A percentile compares a stretch with the other conserved stretches of the same genome.
Evolutionary conservation across 2,329 filamentous ascomycete genomes (phyloP).

Genomic region (Pyricularia pennisetigena): DNA sequence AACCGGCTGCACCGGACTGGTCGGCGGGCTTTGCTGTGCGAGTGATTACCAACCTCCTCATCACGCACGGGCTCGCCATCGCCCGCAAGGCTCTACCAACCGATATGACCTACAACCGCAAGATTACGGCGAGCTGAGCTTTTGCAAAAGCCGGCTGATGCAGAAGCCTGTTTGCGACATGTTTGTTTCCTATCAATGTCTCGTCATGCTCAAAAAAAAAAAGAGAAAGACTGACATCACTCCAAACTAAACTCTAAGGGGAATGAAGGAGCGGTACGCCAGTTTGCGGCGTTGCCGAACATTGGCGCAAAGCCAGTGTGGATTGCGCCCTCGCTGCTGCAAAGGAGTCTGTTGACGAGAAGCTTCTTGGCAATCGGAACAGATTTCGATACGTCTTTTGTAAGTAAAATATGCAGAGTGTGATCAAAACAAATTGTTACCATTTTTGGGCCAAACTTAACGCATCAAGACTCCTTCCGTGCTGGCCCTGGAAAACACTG

Average conservation of each 20-base stretch:
- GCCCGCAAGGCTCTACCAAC: conserved; percentile 33
- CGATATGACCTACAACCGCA: conserved; percentile 29
- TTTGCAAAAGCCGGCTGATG: conserved; percentile 32
- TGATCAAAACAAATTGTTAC: conserved; percentile 22
- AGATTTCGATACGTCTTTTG: conserved; percentile 33
- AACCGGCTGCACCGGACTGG: conserved; percentile 46
- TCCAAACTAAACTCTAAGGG: conserved; percentile 18
- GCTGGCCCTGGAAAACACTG: too few species aligned
- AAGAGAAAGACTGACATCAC: background rate
- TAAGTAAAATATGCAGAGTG: conserved; percentile 25
- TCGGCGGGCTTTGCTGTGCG: conserved; percentile 43
- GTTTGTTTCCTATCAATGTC: conserved; percentile 14
- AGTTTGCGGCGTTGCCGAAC: conserved; percentile 32
- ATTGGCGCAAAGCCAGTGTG: conserved; percentile 40
- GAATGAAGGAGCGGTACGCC: conserved; percentile 32
- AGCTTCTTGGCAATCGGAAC: conserved; percentile 15
- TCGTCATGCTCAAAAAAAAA: background rate
- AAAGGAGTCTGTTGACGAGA: conserved; percentile 33
- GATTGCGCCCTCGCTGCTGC: conserved; percentile 53
- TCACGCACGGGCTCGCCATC: conserved; percentile 41
- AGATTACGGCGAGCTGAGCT: conserved; percentile 34
- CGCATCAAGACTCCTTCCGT: conserved; percentile 20
- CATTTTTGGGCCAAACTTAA: conserved; percentile 25
- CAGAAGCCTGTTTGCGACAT: conserved; percentile 57
- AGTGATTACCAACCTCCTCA: conserved; percentile 37